Base-by-base conservation (phyloP, 23 red algal species). In the Gracilaria domingensis region DNA sequence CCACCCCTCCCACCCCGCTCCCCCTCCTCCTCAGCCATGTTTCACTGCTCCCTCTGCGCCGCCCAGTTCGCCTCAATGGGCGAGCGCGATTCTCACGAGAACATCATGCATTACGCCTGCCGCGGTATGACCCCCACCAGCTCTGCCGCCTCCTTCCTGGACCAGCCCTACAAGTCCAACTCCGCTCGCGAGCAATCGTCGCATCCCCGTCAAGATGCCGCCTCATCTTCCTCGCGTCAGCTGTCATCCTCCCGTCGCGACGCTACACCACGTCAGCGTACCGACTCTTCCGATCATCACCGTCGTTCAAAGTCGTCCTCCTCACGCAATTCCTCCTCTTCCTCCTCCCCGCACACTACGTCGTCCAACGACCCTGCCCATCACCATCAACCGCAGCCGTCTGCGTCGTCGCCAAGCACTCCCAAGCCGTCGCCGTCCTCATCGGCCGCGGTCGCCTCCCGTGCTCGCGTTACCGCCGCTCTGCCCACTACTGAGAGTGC, bases 121-220 rank as follows among this genome's bases (percentile, higher is more conserved):
- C 69, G 69, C n/a, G 69, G 69, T 16, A 75, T 75, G 69, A 75
- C 69, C 1, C 69, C 69, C 37, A 75, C 35, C 69, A 75, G 36
- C 69, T 75, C 69, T 5, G 28, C 4, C 65, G 69, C 69, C 37
- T 40, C 37, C 39, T 75, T 47, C 14, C 21, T 40, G 11, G 35
- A 18, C 6, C 12, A 4, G 8, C 36, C 12, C 69, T 26, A 18
- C 39, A 18, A 18, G n/a, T 5, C 1, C 69, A 12, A 0, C 35
- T 23, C 20, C 20, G 35, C 35, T 7, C 69, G 37, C 17, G 39
- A 45, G 69, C 69, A 75, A 9, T 75, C 39, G 18, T 75, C 69
- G 35, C 69, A 75, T 36, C 35, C 35, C 1, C 69, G n/a, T 16
- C 37, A 26, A 8, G 35, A 40, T 3, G 66, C 66, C 5, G 4